Evolutionary conservation across 352 stramenopile species (phyloP), one percentile per base, ranked within the genome.

Genomic region (Globisporangium barbulae): DNA sequence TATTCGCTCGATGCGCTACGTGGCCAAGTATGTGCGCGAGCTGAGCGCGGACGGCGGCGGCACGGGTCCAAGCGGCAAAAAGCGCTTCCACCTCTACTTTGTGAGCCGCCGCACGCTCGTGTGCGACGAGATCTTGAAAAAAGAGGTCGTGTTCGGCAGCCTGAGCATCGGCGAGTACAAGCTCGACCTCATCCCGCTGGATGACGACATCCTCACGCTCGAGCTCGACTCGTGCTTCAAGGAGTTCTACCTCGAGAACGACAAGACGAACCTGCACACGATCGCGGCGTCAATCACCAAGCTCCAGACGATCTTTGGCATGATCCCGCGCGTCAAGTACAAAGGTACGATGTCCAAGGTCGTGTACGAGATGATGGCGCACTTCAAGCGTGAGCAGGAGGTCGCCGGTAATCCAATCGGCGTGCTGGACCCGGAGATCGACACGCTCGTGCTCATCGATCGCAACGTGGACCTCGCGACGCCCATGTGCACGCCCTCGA

Each of bases 381-480:
- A 96, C 59, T 89, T 98, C 59, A 89, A 94, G 39, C 82, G 94
- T n/a, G 95, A 98, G 68, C 89, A 97, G 61, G 81, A 97, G 25
- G 83, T 90, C 45, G 77, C 83, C 0, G 84, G 85, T 33, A 90
- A 85, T 68, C 82, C 79, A 45, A 88, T 96, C 33, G 83, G 79
- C 13, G 77, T 91, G 15, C 52, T 92, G 41, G 85, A 91, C 70
- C 81, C 88, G 0, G 89, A 96, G 72, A 98, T 98, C 75, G 86
- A 98, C 72, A 98, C 93, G 33, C 75, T 98, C 50, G 85, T 99
- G 47, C 70, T 99, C 2, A 83, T 99, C 19, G 97, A 99, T 76
- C 87, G 93, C 44, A 96, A 90, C 35, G 89, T 98, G 2, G 97
- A 99, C 71, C 79, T 98, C 21, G 88, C 98, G 30, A 98, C 96